Conservation (phyloP, 192 early-diverging fungal species). For the Coemansia sp. region DNA sequence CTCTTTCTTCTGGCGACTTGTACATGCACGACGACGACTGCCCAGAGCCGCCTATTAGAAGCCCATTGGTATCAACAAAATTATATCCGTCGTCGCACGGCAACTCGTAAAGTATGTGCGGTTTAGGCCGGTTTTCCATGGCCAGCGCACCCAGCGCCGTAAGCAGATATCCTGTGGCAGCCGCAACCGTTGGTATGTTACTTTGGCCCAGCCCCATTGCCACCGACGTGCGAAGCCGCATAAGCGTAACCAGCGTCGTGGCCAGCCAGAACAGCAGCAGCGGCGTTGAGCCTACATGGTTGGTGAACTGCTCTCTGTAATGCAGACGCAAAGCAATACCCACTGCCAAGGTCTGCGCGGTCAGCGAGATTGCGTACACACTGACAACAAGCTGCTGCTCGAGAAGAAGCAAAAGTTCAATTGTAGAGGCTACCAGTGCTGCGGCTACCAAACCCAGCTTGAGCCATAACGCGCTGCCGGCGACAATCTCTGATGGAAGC, state of each 20-base stretch:
- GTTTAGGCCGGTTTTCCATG: constrained; percentile 22
- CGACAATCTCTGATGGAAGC: no score
- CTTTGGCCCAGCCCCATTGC: constrained; percentile 3
- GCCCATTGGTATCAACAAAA: no score
- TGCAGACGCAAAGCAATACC: constrained; percentile 40
- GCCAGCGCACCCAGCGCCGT: constrained; percentile 40
- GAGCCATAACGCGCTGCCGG: no score
- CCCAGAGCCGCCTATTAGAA: no score
- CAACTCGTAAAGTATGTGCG: neutral
- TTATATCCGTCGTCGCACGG: neutral
- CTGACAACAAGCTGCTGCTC: neutral
- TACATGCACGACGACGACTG: neutral
- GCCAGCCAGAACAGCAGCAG: constrained; percentile 56
- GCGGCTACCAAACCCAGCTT: neutral
- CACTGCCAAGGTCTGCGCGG: constrained; percentile 30
- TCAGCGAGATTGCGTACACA: constrained; percentile 29
- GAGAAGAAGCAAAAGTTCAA: no score
- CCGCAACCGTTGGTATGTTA: constrained; percentile 23
- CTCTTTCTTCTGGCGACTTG: constrained; percentile 66
- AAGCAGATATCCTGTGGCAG: constrained; percentile 36
- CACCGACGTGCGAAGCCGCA: constrained; percentile 40
- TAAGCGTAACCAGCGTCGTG: constrained; percentile 25
- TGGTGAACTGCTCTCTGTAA: constrained; percentile 36
- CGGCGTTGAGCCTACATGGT: constrained; percentile 34
- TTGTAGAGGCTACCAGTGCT: no score